Evolutionary conservation across 768 basidiomycete species (phyloP), one percentile per base, ranked within the genome.

Genomic region (Tylopilus balloui): DNA sequence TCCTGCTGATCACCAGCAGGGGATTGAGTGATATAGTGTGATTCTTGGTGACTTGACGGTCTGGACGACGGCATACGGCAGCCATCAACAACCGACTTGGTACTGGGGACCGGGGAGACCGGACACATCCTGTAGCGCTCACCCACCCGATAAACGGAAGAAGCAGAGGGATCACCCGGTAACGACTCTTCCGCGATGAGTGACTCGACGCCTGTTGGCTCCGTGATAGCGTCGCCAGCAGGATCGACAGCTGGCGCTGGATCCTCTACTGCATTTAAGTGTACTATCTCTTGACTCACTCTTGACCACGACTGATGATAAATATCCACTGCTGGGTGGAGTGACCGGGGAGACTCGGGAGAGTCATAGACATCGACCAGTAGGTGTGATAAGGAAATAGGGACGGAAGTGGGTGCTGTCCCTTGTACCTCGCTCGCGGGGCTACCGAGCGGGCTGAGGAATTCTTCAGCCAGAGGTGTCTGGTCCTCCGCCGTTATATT

Each of bases 261-360:
- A 24, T 36, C 31, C 13, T 57, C 56, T 25, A 39, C 37, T 3
- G 55, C 54, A 48, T 64, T 58, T 28, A 71, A 45, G 45, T 71
- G 67, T 42, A 59, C 59, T 53, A 72, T 65, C 54, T 73, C 72
- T 48, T 71, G 69, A 23, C 64, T 65, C 19, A 67, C 64, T 48
- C 58, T 68, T 7, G 69, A 70, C 71, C 71, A 72, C 45, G 66
- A 50, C 42, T 65, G 53, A 50, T 56, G 45, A 45, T 61, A 46
- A 41, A 58, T 44, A 45, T 67, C 62, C 45, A 52, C 34, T 28
- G 42, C 21, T 14, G 55, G 23, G 29, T 43, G 31, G 39, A 40
- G 17, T 52, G 53, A 23, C 17, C 17, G 42, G 11, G 58, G 52
- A 10, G 62, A 48, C 32, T 25, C 42, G 17, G 40, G 40, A 20